Conservation (phyloP, 441 rosid species). For the Oxalis stricta region DNA sequence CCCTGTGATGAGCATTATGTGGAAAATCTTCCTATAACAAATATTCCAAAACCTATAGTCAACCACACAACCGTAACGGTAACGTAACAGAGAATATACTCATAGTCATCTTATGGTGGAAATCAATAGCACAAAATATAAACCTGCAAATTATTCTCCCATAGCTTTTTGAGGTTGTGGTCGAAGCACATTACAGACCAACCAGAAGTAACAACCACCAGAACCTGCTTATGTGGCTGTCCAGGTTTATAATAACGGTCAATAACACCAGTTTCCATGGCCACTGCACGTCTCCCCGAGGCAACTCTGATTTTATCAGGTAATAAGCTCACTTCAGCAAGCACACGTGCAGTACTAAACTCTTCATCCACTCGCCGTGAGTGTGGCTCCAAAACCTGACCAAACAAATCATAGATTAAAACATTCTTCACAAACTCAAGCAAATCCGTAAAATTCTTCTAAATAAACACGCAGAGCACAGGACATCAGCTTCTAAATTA, state of each 20-base stretch:
- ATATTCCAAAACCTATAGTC: too few relatives aligned
- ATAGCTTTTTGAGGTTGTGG: slow-evolving; percentile 85
- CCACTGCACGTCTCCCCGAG: slow-evolving; percentile 81
- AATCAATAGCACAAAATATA: background rate
- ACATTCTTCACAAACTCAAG: too few relatives aligned
- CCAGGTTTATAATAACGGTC: slow-evolving; percentile 52
- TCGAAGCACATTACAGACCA: slow-evolving; percentile 96
- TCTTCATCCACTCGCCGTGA: slow-evolving; percentile 80
- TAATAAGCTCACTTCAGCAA: slow-evolving; percentile 47
- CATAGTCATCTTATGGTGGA: too few relatives aligned
- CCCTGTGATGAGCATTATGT: slow-evolving; percentile 82
- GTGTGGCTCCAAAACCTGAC: slow-evolving; percentile 81
- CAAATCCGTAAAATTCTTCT: too few relatives aligned
- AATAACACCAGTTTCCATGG: slow-evolving; percentile 89
- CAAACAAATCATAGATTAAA: slow-evolving; percentile 4
- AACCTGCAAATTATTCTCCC: slow-evolving; percentile 93
- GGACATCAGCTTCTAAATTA: too few relatives aligned
- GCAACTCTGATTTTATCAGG: slow-evolving; percentile 85
- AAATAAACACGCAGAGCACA: too few relatives aligned
- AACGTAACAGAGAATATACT: background rate
- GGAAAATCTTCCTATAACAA: slow-evolving; percentile 75
- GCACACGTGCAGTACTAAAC: slow-evolving; percentile 75
- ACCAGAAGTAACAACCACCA: slow-evolving; percentile 92
- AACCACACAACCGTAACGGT: background rate
- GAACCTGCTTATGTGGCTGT: slow-evolving; percentile 77